Evolutionary conservation across 139 green algal genomes (phyloP).

Genomic region (Tetraselmis striata): DNA sequence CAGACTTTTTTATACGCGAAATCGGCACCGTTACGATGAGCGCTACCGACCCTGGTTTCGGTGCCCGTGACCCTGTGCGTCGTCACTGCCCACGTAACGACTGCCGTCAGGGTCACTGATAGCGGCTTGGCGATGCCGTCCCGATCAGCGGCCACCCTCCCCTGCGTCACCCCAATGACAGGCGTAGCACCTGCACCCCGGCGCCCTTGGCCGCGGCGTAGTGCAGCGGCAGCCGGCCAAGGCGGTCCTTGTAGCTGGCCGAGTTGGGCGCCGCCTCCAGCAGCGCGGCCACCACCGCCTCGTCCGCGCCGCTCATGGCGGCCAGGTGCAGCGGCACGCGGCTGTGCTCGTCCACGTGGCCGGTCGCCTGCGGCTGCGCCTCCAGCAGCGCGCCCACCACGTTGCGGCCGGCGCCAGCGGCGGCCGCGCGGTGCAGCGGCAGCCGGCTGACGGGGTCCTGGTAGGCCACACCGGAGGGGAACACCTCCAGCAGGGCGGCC

Average conservation of each 20-base stretch:
- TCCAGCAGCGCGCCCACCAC: not conserved
- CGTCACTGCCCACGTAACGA: not conserved
- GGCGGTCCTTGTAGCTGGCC: not conserved
- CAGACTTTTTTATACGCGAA: too few species aligned
- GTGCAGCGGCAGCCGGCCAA: not conserved
- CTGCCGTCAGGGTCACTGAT: not conserved
- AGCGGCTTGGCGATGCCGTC: too few species aligned
- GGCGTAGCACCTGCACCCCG: not conserved
- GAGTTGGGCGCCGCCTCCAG: not conserved
- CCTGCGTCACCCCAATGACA: too few species aligned
- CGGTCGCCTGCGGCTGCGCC: not conserved
- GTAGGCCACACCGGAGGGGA: not conserved
- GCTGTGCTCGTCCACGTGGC: not conserved
- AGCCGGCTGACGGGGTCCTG: not conserved
- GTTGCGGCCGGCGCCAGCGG: too few species aligned
- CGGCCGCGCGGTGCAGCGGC: not conserved
- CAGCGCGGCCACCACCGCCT: not conserved
- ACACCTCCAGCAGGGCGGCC: not conserved
- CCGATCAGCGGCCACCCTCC: too few species aligned
- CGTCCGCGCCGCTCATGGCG: not conserved
- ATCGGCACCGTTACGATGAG: too few species aligned
- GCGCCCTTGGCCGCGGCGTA: not conserved
- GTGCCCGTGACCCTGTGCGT: not conserved
- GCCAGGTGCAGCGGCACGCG: not conserved
- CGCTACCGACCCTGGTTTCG: not conserved